These are phyloP conservation scores for Mycotypha africana DNA, from an alignment of 371 early-diverging fungal species.

Conservation along the genomic window DNA sequence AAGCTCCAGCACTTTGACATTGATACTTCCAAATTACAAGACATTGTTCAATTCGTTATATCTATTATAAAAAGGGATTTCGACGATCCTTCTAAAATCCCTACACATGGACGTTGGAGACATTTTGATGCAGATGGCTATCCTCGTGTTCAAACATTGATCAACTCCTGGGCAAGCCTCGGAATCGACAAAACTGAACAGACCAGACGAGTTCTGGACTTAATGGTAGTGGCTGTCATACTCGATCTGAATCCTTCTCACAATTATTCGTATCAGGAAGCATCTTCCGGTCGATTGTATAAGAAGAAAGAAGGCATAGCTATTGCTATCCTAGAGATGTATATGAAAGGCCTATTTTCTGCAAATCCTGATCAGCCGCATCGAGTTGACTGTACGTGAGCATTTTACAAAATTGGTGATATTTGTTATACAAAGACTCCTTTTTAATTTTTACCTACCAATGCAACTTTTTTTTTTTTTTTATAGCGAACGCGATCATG, in stretches of 20 bases:
- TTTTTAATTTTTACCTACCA: neutral
- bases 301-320: constrained; percentile 80
- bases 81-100: constrained; percentile 52
- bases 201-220: constrained; percentile 71
- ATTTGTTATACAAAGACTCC: neutral
- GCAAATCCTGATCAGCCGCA: constrained; percentile 51
- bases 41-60: constrained; percentile 65
- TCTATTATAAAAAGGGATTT: constrained; percentile 69
- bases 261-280: constrained; percentile 65
- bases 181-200: constrained; percentile 51
- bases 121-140: constrained; percentile 69
- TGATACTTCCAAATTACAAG: constrained; percentile 54
- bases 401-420: no score
- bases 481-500: constrained; percentile 42
- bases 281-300: constrained; percentile 37
- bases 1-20: constrained; percentile 68
- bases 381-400: constrained; percentile 77
- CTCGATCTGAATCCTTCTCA: constrained; percentile 85
- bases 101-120: constrained; percentile 85
- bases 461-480: neutral
- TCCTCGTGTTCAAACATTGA: constrained; percentile 51
- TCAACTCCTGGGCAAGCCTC: constrained; percentile 34
- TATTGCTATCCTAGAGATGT: constrained; percentile 81
- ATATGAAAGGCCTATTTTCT: constrained; percentile 74
- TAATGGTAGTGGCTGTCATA: constrained; percentile 80